phyloP scores from a whole-genome alignment of 2,329 filamentous ascomycete genomes.

The Xylariaceae sp. region DNA sequence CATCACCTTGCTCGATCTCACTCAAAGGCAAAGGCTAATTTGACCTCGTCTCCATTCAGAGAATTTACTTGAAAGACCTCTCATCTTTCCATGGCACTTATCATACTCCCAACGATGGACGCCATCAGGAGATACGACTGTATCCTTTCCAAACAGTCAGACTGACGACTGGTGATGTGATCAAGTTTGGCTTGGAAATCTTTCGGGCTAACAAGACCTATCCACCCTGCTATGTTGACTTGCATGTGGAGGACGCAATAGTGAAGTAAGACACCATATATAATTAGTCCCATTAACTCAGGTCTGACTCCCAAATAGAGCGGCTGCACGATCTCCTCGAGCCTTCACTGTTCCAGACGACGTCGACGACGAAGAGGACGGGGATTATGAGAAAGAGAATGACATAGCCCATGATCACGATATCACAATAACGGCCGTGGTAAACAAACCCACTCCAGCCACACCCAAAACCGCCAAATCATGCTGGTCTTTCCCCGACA shows the following conservation, averaged over 20 bases:
- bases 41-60: slow-evolving; percentile 29
- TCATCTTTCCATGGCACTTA: slow-evolving; percentile 52
- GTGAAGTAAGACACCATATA: slow-evolving; percentile 15
- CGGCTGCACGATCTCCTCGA: slow-evolving; percentile 22
- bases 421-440: background rate
- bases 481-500: background rate
- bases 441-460: background rate
- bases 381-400: slow-evolving; percentile 12
- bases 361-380: slow-evolving; percentile 28
- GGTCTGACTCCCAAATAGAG: slow-evolving; percentile 15
- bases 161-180: slow-evolving; percentile 33
- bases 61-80: slow-evolving; percentile 41
- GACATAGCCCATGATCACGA: background rate
- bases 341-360: slow-evolving; percentile 43
- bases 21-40: background rate
- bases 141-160: slow-evolving; percentile 10
- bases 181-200: slow-evolving; percentile 40
- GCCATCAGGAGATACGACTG: slow-evolving; percentile 25
- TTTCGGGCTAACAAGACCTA: slow-evolving; percentile 34
- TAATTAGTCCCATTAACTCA: background rate
- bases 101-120: slow-evolving; percentile 32
- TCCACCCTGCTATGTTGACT: slow-evolving; percentile 36
- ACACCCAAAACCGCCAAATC: background rate
- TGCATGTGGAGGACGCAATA: slow-evolving; percentile 27
- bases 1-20: background rate